These are phyloP conservation scores for Stachybotrys elegans DNA, from an alignment of 2,329 filamentous ascomycete genomes.

Conservation along the genomic window DNA sequence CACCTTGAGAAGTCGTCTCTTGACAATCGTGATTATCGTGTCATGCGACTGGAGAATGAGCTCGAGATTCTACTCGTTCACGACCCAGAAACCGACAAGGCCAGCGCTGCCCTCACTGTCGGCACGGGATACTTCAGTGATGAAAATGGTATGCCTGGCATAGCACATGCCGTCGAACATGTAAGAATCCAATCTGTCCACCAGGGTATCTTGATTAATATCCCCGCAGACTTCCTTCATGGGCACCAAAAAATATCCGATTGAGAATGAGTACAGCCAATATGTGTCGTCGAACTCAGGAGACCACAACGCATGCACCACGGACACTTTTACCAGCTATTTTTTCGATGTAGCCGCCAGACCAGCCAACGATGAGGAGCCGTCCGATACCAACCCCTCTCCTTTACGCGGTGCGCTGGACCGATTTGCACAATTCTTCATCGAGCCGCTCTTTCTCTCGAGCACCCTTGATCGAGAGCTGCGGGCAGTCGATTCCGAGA, in stretches of 20 bases:
- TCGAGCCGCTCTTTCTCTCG: constrained; percentile 78
- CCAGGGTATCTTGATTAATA: background rate
- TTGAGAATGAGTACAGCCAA: constrained; percentile 92
- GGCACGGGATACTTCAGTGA: constrained; percentile 96
- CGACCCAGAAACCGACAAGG: constrained; percentile 93
- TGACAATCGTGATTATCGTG: constrained; percentile 82
- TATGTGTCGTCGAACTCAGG: constrained; percentile 89
- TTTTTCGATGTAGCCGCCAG: constrained; percentile 93
- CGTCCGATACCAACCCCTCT: constrained; percentile 51
- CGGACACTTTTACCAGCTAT: constrained; percentile 90
- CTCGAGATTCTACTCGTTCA: constrained; percentile 90
- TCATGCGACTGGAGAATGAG: constrained; percentile 79
- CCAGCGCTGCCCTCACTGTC: constrained; percentile 90
- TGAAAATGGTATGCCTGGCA: constrained; percentile 82
- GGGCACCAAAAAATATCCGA: constrained; percentile 96
- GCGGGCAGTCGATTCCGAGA: constrained; percentile 87
- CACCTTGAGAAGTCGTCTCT: constrained; percentile 75
- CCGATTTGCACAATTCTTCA: constrained; percentile 91
- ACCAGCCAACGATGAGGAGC: constrained; percentile 54
- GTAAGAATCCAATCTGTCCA: too few species aligned
- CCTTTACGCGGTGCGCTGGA: constrained; percentile 77
- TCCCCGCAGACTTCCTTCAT: constrained; percentile 75
- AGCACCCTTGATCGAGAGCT: constrained; percentile 84
- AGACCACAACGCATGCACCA: constrained; percentile 92
- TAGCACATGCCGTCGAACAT: constrained; percentile 95